Percentiles rank a stretch among this genome's conserved stretches.
Evolutionary conservation across 164 flowering plant genomes (phyloP).

Genomic region (Chimonanthus praecox): DNA sequence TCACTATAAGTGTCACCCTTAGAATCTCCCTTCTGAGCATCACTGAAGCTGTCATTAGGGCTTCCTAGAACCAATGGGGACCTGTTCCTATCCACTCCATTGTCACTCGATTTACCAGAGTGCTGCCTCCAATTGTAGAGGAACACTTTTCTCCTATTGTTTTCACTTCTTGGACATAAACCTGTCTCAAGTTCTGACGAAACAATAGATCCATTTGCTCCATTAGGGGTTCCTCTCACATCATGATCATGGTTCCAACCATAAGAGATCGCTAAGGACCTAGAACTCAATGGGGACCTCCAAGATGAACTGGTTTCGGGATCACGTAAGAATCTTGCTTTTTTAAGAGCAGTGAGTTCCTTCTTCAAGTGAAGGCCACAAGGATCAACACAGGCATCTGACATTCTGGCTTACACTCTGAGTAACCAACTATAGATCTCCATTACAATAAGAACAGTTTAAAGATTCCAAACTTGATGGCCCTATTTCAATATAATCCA

Average conservation of each 20-base stretch:
- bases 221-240: conserved; percentile 8
- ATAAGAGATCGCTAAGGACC: conserved; percentile 36
- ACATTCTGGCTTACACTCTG: conserved; percentile 23
- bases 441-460: background rate
- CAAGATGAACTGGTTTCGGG: conserved; percentile 90
- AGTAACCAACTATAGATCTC: conserved; percentile 1
- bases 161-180: conserved; percentile 13
- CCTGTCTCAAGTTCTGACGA: conserved; percentile 13
- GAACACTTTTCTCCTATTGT: conserved; percentile 42
- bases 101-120: conserved; percentile 44
- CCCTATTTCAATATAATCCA: background rate
- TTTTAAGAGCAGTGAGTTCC: conserved; percentile 80
- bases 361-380: conserved; percentile 75
- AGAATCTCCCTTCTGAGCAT: conserved; percentile 40
- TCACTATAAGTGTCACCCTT: conserved; percentile 44
- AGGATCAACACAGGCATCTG: conserved; percentile 42
- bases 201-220: conserved; percentile 6
- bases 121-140: conserved; percentile 78
- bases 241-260: conserved; percentile 16
- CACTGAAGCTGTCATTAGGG: conserved; percentile 52
- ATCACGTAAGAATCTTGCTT: conserved; percentile 73
- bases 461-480: background rate
- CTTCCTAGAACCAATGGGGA: conserved; percentile 32
- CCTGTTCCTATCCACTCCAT: conserved; percentile 20
- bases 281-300: conserved; percentile 69